Conservation (phyloP, 495 filamentous ascomycete species). For the Tuber indicum region DNA sequence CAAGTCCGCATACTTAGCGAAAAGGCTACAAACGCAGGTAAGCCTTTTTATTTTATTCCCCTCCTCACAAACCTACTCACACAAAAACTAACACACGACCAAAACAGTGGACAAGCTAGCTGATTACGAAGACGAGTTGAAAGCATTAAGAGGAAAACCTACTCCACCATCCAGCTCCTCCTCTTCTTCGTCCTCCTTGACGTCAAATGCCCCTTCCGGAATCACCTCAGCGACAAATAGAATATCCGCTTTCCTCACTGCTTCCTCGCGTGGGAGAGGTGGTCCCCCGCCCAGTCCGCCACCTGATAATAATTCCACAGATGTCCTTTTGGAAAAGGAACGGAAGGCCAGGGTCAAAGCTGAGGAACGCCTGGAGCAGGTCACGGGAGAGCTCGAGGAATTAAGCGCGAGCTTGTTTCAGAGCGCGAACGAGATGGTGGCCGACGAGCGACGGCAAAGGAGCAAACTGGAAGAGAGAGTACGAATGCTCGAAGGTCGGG, state of each 20-base stretch:
- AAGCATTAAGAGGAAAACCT: conserved; percentile 49
- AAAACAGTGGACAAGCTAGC: conserved; percentile 59
- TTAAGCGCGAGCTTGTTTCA: conserved; percentile 78
- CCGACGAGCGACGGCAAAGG: conserved; percentile 71
- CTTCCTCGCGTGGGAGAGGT: conserved; percentile 36
- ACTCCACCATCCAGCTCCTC: conserved; percentile 24
- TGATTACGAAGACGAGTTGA: conserved; percentile 90
- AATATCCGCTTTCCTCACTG: conserved; percentile 60
- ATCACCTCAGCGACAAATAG: conserved; percentile 46
- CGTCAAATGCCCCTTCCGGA: conserved; percentile 41
- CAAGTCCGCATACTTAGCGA: conserved; percentile 62
- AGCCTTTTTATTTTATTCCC: conserved; percentile 35
- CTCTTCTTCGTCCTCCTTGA: conserved; percentile 41
- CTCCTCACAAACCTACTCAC: not conserved
- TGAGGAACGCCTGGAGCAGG: conserved; percentile 64
- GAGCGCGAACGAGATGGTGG: conserved; percentile 97
- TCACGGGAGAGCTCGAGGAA: conserved; percentile 80
- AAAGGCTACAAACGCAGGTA: conserved; percentile 72
- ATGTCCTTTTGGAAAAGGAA: conserved; percentile 55
- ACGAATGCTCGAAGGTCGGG: conserved; percentile 59
- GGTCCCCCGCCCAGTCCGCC: conserved; percentile 39
- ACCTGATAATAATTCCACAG: conserved; percentile 55
- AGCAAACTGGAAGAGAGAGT: conserved; percentile 73
- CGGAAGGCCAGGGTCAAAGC: conserved; percentile 63
- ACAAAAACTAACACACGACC: conserved; percentile 6